These are phyloP conservation scores for Hortaea werneckii DNA, from an alignment of 2,329 filamentous ascomycete genomes.

Conservation along the genomic window DNA sequence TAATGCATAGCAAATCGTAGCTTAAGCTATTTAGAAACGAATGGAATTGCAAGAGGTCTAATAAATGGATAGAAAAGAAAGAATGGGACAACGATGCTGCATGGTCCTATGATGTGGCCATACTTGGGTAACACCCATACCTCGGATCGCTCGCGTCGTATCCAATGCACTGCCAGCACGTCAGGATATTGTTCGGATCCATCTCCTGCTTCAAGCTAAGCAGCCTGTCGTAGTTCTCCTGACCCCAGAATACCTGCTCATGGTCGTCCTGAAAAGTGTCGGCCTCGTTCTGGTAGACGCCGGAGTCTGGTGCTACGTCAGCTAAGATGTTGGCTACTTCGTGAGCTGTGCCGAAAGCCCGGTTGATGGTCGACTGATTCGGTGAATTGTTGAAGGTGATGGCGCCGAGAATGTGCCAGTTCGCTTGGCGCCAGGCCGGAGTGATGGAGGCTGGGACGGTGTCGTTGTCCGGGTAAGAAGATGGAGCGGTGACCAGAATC, in stretches of 20 bases:
- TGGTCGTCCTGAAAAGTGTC: constrained; percentile 13
- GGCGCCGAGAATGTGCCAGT: constrained; percentile 9
- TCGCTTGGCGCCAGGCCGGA: constrained; percentile 8
- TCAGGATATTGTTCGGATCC: constrained; percentile 16
- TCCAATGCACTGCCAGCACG: constrained; percentile 13
- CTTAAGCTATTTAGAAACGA: too few species aligned
- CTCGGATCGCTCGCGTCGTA: constrained; percentile 11
- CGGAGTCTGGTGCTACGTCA: constrained; percentile 8
- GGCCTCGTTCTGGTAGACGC: constrained; percentile 17
- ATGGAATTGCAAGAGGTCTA: too few species aligned
- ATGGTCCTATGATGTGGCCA: too few species aligned
- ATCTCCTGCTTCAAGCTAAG: constrained; percentile 12
- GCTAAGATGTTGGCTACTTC: constrained; percentile 5
- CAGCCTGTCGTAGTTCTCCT: constrained; percentile 12
- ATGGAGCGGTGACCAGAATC: constrained; percentile 11
- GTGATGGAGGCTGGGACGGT: constrained; percentile 8
- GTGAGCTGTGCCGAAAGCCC: constrained; percentile 7
- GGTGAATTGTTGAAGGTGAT: constrained; percentile 7
- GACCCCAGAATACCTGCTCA: constrained; percentile 10
- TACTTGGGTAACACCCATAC: constrained; percentile 11
- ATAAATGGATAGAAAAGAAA: too few species aligned
- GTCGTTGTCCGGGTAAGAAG: constrained; percentile 9
- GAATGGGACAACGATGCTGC: too few species aligned
- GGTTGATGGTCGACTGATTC: neutral
- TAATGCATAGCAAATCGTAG: too few species aligned